A percentile compares a stretch with the other conserved stretches of the same genome.
Evolutionary conservation across 352 stramenopile species (phyloP).

Genomic region (Phytophthora constricta): DNA sequence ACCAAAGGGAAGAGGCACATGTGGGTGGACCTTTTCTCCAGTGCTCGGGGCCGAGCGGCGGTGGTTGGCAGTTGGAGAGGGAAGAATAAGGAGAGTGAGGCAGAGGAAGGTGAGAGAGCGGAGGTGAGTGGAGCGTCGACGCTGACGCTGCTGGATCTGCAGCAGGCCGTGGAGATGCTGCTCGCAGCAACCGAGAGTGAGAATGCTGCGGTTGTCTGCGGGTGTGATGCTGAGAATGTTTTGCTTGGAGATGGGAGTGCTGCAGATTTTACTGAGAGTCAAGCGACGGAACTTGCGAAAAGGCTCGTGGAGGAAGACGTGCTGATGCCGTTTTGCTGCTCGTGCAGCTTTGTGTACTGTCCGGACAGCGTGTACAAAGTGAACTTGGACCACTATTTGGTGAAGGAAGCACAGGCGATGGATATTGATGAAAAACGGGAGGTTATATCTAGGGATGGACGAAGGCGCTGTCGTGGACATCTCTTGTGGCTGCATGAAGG

Average conservation of each 20-base stretch:
- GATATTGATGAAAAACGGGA: slow-evolving; percentile 3
- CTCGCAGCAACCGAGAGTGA: slow-evolving; percentile 30
- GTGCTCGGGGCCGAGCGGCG: slow-evolving; percentile 32
- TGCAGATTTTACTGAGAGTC: slow-evolving; percentile 28
- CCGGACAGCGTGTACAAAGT: slow-evolving; percentile 46
- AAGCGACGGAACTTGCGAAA: slow-evolving; percentile 10
- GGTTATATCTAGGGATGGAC: background rate
- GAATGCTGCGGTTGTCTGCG: slow-evolving; percentile 29
- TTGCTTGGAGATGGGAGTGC: slow-evolving; percentile 27
- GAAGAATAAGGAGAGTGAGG: slow-evolving; percentile 3
- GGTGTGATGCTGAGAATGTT: slow-evolving; percentile 40
- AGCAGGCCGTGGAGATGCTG: slow-evolving; percentile 43
- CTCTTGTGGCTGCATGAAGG: slow-evolving; percentile 28
- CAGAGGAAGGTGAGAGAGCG: background rate
- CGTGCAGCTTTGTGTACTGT: slow-evolving; percentile 35
- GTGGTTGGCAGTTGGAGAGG: slow-evolving; percentile 24
- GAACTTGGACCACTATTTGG: slow-evolving; percentile 25
- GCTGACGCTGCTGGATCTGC: slow-evolving; percentile 21
- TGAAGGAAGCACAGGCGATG: slow-evolving; percentile 27
- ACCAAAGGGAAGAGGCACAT: slow-evolving; percentile 56
- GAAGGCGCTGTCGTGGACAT: slow-evolving; percentile 24
- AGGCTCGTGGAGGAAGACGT: slow-evolving; percentile 38
- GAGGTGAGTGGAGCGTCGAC: background rate
- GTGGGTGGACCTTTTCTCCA: slow-evolving; percentile 61
- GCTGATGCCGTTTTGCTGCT: slow-evolving; percentile 43